Evolutionary conservation across 1,139 yeast species (phyloP).

Genomic region (Scheffersomyces insectosa): DNA sequence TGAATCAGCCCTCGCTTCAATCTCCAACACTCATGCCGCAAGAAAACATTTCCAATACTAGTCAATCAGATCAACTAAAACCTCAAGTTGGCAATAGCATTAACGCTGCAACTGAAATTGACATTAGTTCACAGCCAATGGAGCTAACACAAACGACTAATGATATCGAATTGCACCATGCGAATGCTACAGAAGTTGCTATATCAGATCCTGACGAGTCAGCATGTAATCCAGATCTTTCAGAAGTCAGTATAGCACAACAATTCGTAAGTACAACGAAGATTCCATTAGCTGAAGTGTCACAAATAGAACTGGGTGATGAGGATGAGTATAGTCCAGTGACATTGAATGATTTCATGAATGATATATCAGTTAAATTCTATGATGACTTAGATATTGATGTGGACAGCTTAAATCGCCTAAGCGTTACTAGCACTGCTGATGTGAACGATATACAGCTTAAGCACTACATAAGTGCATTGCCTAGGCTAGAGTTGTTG

Average conservation of each 20-base stretch:
- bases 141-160: conserved; percentile 3
- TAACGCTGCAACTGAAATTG: too few relatives aligned
- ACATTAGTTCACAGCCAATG: not conserved
- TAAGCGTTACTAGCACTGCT: conserved; percentile 21
- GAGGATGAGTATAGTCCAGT: conserved; percentile 31
- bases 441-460: conserved; percentile 14
- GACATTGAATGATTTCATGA: conserved; percentile 42
- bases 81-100: too few relatives aligned
- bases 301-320: conserved; percentile 12
- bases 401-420: conserved; percentile 24
- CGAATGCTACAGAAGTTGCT: too few relatives aligned
- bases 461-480: conserved; percentile 34
- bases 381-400: conserved; percentile 52
- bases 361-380: conserved; percentile 50
- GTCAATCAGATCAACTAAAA: not conserved
- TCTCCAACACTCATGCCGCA: too few relatives aligned
- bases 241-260: conserved; percentile 1
- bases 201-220: too few relatives aligned
- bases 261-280: conserved; percentile 19
- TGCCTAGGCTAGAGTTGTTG: conserved; percentile 41
- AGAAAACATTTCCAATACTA: not conserved
- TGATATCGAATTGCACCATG: not conserved
- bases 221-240: not conserved
- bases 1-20: not conserved
- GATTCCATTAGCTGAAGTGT: conserved; percentile 32